Conservation (phyloP, 2,329 filamentous ascomycete species). For the Aureobasidium mangrovei region DNA sequence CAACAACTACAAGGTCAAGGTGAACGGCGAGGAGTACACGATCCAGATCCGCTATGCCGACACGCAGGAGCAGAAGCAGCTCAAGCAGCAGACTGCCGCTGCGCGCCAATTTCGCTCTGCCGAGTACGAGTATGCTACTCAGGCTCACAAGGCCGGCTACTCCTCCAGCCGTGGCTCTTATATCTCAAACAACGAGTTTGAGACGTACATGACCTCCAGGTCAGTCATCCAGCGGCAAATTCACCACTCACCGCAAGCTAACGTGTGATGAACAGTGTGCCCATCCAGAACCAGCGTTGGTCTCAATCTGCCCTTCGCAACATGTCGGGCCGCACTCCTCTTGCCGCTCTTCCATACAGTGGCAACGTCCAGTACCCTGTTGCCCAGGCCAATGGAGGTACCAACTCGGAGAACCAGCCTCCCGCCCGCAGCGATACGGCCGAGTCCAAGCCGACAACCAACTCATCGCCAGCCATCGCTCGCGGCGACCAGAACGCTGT, state of each 20-base stretch:
- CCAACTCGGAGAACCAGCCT: slow-evolving; percentile 15
- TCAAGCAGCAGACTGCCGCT: slow-evolving; percentile 93
- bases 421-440: slow-evolving; percentile 9
- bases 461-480: slow-evolving; percentile 14
- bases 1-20: slow-evolving; percentile 56
- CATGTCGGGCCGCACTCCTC: slow-evolving; percentile 19
- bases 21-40: slow-evolving; percentile 65
- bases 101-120: slow-evolving; percentile 92
- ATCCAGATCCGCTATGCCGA: slow-evolving; percentile 95
- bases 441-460: slow-evolving; percentile 10
- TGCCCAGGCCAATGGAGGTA: slow-evolving; percentile 1
- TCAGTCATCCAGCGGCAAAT: not conserved
- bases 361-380: slow-evolving; percentile 18
- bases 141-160: slow-evolving; percentile 24
- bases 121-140: slow-evolving; percentile 56
- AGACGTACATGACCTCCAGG: slow-evolving; percentile 27
- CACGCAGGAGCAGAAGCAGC: slow-evolving; percentile 89
- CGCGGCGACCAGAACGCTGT: slow-evolving; percentile 14
- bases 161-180: slow-evolving; percentile 7
- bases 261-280: slow-evolving; percentile 17
- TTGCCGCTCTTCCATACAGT: slow-evolving; percentile 22
- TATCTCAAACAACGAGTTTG: slow-evolving; percentile 29
- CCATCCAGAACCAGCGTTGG: slow-evolving; percentile 29
- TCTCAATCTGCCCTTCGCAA: slow-evolving; percentile 25
- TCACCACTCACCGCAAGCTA: not conserved